Evolutionary conservation across 2,329 filamentous ascomycete species (phyloP).

Genomic region (Truncatella angustata): DNA sequence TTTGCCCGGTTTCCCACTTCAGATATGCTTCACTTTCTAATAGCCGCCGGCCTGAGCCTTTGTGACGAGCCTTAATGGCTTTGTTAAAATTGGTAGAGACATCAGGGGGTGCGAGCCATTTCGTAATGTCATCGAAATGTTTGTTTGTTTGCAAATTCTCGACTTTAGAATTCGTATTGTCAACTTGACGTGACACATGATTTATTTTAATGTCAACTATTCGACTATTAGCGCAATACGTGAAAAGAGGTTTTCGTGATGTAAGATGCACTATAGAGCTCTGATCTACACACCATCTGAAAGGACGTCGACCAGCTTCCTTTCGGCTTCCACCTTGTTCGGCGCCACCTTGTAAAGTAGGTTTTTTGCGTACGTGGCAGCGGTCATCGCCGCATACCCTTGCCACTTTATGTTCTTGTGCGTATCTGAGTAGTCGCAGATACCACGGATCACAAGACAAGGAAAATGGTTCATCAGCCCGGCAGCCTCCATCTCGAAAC

Average conservation of each 20-base stretch:
- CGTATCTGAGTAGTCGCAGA: constrained; percentile 30
- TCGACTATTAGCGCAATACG: not conserved
- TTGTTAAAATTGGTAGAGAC: constrained; percentile 23
- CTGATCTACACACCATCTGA: not conserved
- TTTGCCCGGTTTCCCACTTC: constrained; percentile 27
- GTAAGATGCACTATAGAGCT: too few relatives aligned
- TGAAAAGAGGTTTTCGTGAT: too few relatives aligned
- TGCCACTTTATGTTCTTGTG: constrained; percentile 26
- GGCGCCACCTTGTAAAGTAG: constrained; percentile 12
- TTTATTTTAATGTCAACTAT: not conserved
- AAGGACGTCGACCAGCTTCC: not conserved
- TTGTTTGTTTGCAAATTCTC: not conserved
- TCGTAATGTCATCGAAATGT: constrained; percentile 11
- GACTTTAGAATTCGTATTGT: not conserved
- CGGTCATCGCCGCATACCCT: constrained; percentile 21
- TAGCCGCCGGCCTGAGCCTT: constrained; percentile 33
- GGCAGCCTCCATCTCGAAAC: constrained; percentile 36
- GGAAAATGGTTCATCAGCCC: too few relatives aligned
- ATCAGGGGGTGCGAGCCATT: not conserved
- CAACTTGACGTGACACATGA: not conserved
- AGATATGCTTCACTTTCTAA: constrained; percentile 24
- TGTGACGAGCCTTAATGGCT: constrained; percentile 27
- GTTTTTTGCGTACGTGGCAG: constrained; percentile 24
- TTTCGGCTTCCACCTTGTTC: constrained; percentile 10
- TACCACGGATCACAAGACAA: constrained; percentile 16